A percentile compares a stretch with the other conserved stretches of the same genome.
phyloP scores from a whole-genome alignment of 352 stramenopile species.

The Globisporangium splendens region DNA sequence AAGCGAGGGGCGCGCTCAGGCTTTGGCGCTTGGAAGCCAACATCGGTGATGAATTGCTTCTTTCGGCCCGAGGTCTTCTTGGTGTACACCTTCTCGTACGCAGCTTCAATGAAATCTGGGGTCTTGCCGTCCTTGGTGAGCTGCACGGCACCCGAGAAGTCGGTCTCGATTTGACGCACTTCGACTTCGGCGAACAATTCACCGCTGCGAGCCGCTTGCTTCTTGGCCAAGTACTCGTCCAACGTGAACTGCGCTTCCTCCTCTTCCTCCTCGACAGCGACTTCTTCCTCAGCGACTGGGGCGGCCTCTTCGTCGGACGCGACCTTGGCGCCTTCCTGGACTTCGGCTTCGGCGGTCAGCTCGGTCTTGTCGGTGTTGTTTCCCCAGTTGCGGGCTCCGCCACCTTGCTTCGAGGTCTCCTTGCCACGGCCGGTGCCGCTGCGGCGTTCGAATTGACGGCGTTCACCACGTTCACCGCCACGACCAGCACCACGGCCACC shows the following conservation, averaged over 20 bases:
- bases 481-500: slow-evolving; percentile 39
- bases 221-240: slow-evolving; percentile 83
- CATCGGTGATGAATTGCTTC: slow-evolving; percentile 88
- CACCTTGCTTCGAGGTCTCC: slow-evolving; percentile 94
- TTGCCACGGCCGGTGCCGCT: slow-evolving; percentile 94
- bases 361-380: slow-evolving; percentile 92
- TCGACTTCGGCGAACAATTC: slow-evolving; percentile 83
- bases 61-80: slow-evolving; percentile 94
- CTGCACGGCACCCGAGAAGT: slow-evolving; percentile 77
- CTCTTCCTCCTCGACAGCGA: slow-evolving; percentile 57
- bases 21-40: slow-evolving; percentile 77
- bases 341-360: slow-evolving; percentile 59
- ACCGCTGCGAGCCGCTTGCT: slow-evolving; percentile 62
- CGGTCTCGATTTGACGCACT: slow-evolving; percentile 85
- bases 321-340: slow-evolving; percentile 51
- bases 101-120: slow-evolving; percentile 82
- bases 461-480: slow-evolving; percentile 52
- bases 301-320: slow-evolving; percentile 55
- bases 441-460: slow-evolving; percentile 91
- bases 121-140: slow-evolving; percentile 88
- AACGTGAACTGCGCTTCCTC: slow-evolving; percentile 83
- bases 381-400: slow-evolving; percentile 95
- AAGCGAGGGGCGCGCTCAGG: slow-evolving; percentile 53
- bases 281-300: slow-evolving; percentile 37
- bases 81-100: slow-evolving; percentile 94